Evolutionary conservation across 2,329 filamentous ascomycete species (phyloP), one percentile per base, ranked within the genome.

Genomic region (Xylariaceae sp.): DNA sequence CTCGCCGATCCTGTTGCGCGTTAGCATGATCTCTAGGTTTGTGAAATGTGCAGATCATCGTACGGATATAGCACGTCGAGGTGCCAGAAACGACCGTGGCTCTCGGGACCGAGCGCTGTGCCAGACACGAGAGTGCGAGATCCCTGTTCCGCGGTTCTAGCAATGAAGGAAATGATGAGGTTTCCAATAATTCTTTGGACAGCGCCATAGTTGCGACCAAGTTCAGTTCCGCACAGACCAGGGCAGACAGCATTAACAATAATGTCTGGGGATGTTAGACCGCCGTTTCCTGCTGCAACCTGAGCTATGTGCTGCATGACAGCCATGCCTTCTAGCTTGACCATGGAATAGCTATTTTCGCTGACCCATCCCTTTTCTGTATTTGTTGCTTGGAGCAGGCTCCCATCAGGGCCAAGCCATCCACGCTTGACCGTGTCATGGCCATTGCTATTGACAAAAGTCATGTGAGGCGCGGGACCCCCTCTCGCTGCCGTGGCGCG

Each of bases 371-470:
- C 33, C n/a, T 40, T 12, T 14, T 48, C 38, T 6, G 16, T 31
- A 10, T 53, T 42, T 9, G 14, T 18, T 46, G 17, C 19, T 18
- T 49, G 28, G 18, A 54, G 17, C 2, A 54, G 18, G 19, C 31
- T 47, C 9, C 19, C 19, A 3, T 17, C 17, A 5, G 33, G 19
- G 9, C 12, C 31, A 12, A 50, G 31, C 43, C 18, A 22, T 11
- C 50, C 43, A 28, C 28, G 44, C 45, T 51, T 48, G 18, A 19
- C 52, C 6, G 34, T 2, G 11, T 34, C 33, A 38, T 55, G 52
- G 5, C 34, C 31, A n/a, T 18, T 39, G 22, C 53, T 55, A 16
- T 49, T 48, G 17, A 52, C 40, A 31, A 53, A 53, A 13, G 50
- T 40, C 16, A 55, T 10, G 31, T 55, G 43, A 22, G 50, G 31